phyloP scores from a whole-genome alignment of 495 filamentous ascomycete species.

The Penicillium angulare region DNA sequence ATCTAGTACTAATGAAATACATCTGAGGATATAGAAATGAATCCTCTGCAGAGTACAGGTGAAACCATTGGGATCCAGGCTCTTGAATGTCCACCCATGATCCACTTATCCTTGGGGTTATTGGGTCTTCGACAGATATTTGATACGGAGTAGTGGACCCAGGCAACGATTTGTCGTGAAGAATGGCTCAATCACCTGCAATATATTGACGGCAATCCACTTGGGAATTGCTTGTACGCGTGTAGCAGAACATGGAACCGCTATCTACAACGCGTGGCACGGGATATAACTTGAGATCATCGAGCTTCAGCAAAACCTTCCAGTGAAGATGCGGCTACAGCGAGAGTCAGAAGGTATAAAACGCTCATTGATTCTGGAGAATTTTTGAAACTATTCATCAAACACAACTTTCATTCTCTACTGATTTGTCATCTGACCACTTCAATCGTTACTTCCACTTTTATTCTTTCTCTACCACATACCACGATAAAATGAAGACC shows the following conservation, averaged over 20 bases:
- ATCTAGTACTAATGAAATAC: no score
- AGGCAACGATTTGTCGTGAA: no score
- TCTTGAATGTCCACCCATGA: no score
- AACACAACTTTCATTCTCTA: not conserved
- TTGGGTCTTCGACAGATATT: no score
- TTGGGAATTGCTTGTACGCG: constrained; percentile 2
- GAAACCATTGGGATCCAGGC: no score
- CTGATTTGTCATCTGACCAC: not conserved
- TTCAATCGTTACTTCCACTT: not conserved
- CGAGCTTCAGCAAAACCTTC: not conserved
- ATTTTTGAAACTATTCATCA: not conserved
- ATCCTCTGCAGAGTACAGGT: no score
- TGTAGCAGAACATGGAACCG: not conserved
- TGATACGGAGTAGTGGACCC: no score
- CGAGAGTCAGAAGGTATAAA: not conserved
- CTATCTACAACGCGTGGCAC: constrained; percentile 6
- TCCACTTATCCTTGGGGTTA: no score
- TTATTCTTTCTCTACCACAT: not conserved
- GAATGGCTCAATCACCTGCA: no score
- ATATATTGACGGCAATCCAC: no score
- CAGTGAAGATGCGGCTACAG: no score
- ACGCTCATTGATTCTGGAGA: not conserved
- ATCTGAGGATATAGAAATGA: no score
- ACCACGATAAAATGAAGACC: constrained; percentile 4
- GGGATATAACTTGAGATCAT: not conserved